Conservation (phyloP, 352 stramenopile genomes). For the Pythium phragmiticola region DNA sequence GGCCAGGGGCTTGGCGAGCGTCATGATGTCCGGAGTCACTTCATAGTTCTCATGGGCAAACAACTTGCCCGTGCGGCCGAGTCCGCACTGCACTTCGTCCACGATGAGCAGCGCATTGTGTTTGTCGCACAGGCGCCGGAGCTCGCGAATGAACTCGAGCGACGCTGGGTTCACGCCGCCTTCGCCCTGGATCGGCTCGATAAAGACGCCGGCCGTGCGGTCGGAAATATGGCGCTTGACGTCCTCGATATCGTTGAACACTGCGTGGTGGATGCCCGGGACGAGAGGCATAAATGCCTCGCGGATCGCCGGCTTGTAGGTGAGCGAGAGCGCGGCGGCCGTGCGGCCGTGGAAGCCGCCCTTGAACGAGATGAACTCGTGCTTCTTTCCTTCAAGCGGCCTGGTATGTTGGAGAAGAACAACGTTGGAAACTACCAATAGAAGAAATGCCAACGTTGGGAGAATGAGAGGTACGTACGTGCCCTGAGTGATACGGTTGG, state of each 20-base stretch:
- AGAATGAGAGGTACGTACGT: conserved; percentile 42
- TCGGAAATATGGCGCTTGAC: conserved; percentile 73
- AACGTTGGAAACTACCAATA: not conserved
- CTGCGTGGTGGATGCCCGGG: conserved; percentile 65
- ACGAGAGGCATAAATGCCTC: conserved; percentile 83
- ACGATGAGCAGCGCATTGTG: conserved; percentile 95
- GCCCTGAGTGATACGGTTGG: conserved; percentile 59
- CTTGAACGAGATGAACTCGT: conserved; percentile 88
- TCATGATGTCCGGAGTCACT: conserved; percentile 96
- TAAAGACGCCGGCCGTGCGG: conserved; percentile 73
- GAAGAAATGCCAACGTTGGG: not conserved
- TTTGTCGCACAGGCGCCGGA: conserved; percentile 92
- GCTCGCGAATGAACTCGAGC: conserved; percentile 88
- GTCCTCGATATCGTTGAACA: conserved; percentile 85
- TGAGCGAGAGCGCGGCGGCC: conserved; percentile 71
- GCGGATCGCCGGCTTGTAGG: conserved; percentile 88
- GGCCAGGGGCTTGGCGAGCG: conserved; percentile 96
- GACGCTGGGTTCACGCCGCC: conserved; percentile 92
- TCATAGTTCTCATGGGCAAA: conserved; percentile 95
- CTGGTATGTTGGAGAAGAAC: conserved; percentile 22
- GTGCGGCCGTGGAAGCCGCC: conserved; percentile 85
- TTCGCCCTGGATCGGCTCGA: conserved; percentile 91
- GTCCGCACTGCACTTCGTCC: conserved; percentile 98
- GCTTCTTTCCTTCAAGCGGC: conserved; percentile 71
- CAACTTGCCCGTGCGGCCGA: conserved; percentile 94